Evolutionary conservation across 331 rosid species (phyloP), one percentile per base, ranked within the genome.

Genomic region (Malus hybrid): DNA sequence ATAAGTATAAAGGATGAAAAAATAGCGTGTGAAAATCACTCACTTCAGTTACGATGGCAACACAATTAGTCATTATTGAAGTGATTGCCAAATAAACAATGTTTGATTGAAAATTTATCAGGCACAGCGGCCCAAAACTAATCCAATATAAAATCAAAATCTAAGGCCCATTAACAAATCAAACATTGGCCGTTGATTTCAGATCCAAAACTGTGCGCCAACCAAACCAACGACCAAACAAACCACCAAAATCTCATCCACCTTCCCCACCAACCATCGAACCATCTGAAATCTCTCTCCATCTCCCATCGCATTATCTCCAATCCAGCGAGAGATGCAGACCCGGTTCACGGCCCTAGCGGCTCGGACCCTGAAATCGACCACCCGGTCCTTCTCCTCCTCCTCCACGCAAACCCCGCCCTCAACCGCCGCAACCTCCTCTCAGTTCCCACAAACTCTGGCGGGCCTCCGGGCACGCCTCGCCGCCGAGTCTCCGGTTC

Each of bases 401-500:
- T 29, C 68, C 22, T 26, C 67, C 19, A 60, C 91, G 12, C 33
- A 83, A 16, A 60, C 81, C 69, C 66, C 83, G 7, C 52, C 77
- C 28, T 42, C 79, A 7, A 32, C 70, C 10, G 5, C 82, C 0
- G 0, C 70, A 3, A 58, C 86, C 57, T 71, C 86, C 62, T 78
- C 92, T 24, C 86, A 81, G n/a, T 80, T 79, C 77, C 92, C 96
- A 3, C 95, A 80, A 60, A 93, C 88, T 71, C 85, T 95, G 3
- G 87, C 93, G 0, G 90, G 84, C 33, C 94, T 95, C 50, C 92
- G 99, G 18, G 91, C 92, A 11, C 93, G 97, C 26, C 83, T 92
- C 10, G 93, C 91, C 26, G 81, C 83, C 20, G 99, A 95, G 7
- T 80, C 56, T 74, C 98, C 18, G 84, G 84, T 11, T 86, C 89